phyloP scores from a whole-genome alignment of 116 monocot genomes.

The Dioscorea cayenensis region DNA sequence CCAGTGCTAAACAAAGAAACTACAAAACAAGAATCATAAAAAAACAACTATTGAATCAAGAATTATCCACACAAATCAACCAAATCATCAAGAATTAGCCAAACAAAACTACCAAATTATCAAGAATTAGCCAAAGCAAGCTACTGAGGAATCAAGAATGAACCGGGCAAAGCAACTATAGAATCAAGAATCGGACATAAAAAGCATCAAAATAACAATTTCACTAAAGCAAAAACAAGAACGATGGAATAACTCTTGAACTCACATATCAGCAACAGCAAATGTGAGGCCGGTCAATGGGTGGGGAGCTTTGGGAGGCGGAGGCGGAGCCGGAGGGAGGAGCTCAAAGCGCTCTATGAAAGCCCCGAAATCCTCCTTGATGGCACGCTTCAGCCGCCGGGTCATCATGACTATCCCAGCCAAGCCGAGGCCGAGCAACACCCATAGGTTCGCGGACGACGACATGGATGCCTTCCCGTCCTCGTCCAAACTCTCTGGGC shows the following conservation, averaged over 20 bases:
- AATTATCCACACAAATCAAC: too few species aligned
- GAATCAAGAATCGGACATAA: too few species aligned
- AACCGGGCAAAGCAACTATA: too few species aligned
- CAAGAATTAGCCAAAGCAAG: too few species aligned
- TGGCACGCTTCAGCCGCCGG: constrained; percentile 39
- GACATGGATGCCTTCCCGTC: constrained; percentile 21
- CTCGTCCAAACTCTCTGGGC: constrained; percentile 13
- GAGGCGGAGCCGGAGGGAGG: constrained; percentile 85
- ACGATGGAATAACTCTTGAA: neutral
- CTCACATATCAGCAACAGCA: constrained; percentile 85
- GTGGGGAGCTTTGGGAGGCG: constrained; percentile 89
- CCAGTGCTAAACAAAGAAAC: too few species aligned
- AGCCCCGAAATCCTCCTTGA: constrained; percentile 78
- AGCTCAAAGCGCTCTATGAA: constrained; percentile 81
- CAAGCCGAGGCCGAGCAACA: constrained; percentile 67
- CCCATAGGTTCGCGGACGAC: constrained; percentile 55
- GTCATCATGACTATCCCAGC: constrained; percentile 58
- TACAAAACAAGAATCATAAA: too few species aligned
- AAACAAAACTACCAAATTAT: too few species aligned
- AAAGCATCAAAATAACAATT: too few species aligned
- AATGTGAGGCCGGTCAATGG: constrained; percentile 76
- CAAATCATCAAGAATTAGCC: too few species aligned
- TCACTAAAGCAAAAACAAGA: neutral
- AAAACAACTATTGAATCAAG: too few species aligned
- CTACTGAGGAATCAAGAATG: too few species aligned